A percentile compares a stretch with the other conserved stretches of the same genome.
Conservation (phyloP, 2,329 filamentous ascomycete species). For the Penicillium italicum region DNA sequence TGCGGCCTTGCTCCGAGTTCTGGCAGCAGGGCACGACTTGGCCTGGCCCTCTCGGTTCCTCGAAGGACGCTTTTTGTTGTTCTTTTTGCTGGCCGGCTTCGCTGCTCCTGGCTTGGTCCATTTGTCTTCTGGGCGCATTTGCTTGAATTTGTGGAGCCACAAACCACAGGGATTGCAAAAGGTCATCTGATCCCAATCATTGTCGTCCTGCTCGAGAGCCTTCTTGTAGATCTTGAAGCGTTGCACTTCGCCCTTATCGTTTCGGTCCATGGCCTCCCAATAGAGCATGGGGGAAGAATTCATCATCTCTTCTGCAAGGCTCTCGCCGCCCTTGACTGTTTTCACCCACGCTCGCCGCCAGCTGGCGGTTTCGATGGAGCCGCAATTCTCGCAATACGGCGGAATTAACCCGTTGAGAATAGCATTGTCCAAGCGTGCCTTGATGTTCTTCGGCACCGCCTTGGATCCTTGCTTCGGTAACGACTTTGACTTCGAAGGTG, state of each 20-base stretch:
- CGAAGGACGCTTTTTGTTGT: constrained; percentile 36
- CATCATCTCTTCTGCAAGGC: constrained; percentile 67
- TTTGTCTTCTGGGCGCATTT: constrained; percentile 74
- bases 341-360: constrained; percentile 94
- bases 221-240: constrained; percentile 75
- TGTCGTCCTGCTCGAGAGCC: constrained; percentile 62
- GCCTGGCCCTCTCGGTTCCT: constrained; percentile 37
- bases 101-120: constrained; percentile 61
- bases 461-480: constrained; percentile 49
- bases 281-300: constrained; percentile 71
- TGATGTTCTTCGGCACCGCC: constrained; percentile 62
- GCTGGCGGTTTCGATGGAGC: constrained; percentile 90
- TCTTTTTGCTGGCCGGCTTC: constrained; percentile 41
- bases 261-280: constrained; percentile 63
- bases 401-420: constrained; percentile 81
- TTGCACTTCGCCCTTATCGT: constrained; percentile 60
- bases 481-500: constrained; percentile 30
- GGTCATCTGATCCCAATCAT: constrained; percentile 67
- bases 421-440: constrained; percentile 53
- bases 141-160: constrained; percentile 86
- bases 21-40: constrained; percentile 31
- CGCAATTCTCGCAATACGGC: constrained; percentile 86
- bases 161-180: constrained; percentile 96
- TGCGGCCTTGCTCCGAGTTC: constrained; percentile 32
- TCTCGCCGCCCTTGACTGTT: constrained; percentile 65